Evolutionary conservation across 306 rosid genomes (phyloP).

Genomic region (Inga oerstediana): DNA sequence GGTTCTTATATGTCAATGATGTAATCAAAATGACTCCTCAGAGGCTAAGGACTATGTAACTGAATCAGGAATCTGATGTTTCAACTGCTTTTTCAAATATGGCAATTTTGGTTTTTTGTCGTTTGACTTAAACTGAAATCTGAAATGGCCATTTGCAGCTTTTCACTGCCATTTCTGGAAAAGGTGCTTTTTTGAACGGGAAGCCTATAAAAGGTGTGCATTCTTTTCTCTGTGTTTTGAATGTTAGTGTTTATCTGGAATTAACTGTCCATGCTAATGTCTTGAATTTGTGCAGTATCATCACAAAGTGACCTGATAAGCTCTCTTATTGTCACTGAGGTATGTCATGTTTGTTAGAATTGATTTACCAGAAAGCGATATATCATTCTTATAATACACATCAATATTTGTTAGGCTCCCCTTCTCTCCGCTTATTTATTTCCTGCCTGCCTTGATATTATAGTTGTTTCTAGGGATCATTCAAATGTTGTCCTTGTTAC

Average conservation of each 20-base stretch:
- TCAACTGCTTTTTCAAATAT: slow-evolving; percentile 19
- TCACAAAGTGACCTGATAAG: slow-evolving; percentile 75
- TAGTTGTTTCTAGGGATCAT: not conserved
- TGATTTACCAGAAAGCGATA: slow-evolving; percentile 14
- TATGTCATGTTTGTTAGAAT: slow-evolving; percentile 43
- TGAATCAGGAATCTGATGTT: slow-evolving; percentile 23
- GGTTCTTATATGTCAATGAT: not conserved
- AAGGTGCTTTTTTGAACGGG: slow-evolving; percentile 89
- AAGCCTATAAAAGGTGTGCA: slow-evolving; percentile 76
- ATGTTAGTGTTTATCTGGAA: slow-evolving; percentile 9
- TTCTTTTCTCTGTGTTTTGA: slow-evolving; percentile 21
- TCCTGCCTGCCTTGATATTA: not conserved
- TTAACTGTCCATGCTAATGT: slow-evolving; percentile 30
- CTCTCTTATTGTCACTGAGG: slow-evolving; percentile 93
- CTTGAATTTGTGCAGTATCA: slow-evolving; percentile 67
- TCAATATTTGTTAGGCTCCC: slow-evolving; percentile 2
- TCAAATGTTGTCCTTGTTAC: not conserved
- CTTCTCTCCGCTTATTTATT: not conserved
- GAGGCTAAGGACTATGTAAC: slow-evolving; percentile 14
- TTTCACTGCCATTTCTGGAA: slow-evolving; percentile 78
- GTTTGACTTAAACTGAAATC: slow-evolving; percentile 30
- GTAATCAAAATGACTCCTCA: slow-evolving; percentile 5
- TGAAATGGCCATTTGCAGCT: slow-evolving; percentile 53
- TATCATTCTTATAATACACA: slow-evolving; percentile 13
- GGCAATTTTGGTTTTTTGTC: not conserved